Evolutionary conservation across 768 basidiomycete genomes (phyloP).

Genomic region (Mycena vitilis): DNA sequence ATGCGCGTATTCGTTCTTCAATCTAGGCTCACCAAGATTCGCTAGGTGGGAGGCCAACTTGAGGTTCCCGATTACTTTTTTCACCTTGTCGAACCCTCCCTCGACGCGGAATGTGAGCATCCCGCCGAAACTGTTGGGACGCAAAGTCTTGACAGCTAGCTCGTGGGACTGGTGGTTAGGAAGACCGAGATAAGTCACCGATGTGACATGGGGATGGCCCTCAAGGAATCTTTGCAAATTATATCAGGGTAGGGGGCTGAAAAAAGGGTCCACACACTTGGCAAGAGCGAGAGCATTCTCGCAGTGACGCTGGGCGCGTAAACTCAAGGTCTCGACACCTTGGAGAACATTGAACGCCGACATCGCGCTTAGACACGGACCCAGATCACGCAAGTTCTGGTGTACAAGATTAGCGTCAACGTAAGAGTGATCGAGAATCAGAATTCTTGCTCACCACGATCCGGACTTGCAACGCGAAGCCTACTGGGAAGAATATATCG

Average conservation of each 20-base stretch:
- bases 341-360: conserved; percentile 78
- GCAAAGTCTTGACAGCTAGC: conserved; percentile 66
- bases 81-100: conserved; percentile 63
- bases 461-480: conserved; percentile 65
- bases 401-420: no score
- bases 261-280: background rate
- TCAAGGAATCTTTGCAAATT: conserved; percentile 60
- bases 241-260: conserved; percentile 3
- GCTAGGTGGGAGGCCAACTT: conserved; percentile 68
- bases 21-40: conserved; percentile 42
- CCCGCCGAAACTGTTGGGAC: conserved; percentile 71
- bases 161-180: conserved; percentile 68
- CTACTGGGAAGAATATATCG: conserved; percentile 60
- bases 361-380: conserved; percentile 61
- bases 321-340: conserved; percentile 74
- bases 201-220: conserved; percentile 70
- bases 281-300: conserved; percentile 68
- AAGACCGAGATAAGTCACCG: conserved; percentile 84
- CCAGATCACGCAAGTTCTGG: conserved; percentile 73
- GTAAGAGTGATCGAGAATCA: no score
- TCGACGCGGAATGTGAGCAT: conserved; percentile 83
- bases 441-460: conserved; percentile 42
- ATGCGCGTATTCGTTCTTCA: background rate
- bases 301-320: conserved; percentile 68
- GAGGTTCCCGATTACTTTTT: conserved; percentile 74